These are phyloP conservation scores for Pichiaceae sp. DNA, from an alignment of 1,139 yeast species.

Conservation along the genomic window DNA sequence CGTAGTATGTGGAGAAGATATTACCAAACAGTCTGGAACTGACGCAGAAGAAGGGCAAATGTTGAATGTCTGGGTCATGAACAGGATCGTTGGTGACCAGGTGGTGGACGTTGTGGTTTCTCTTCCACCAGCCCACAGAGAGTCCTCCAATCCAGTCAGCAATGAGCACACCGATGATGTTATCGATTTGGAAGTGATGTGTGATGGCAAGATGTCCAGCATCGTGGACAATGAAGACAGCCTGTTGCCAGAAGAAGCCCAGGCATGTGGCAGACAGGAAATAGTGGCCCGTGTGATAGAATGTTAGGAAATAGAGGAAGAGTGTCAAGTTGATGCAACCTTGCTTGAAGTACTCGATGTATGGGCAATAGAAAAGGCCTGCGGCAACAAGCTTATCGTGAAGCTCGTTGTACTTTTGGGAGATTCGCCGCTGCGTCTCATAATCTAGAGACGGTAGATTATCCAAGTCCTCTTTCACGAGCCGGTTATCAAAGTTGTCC, in stretches of 20 bases:
- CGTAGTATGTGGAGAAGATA: conserved; percentile 75
- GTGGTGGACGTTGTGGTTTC: conserved; percentile 88
- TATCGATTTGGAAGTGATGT: conserved; percentile 74
- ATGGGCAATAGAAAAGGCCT: conserved; percentile 66
- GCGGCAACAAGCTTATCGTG: conserved; percentile 47
- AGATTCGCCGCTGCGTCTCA: conserved; percentile 50
- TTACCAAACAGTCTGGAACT: conserved; percentile 59
- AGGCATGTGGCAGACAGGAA: conserved; percentile 53
- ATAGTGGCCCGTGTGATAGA: conserved; percentile 39
- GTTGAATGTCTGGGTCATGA: conserved; percentile 93
- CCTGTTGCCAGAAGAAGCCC: conserved; percentile 86
- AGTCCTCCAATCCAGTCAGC: conserved; percentile 85
- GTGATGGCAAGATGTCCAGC: conserved; percentile 83
- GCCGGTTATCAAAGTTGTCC: conserved; percentile 47
- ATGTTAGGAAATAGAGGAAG: conserved; percentile 41
- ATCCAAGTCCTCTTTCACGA: conserved; percentile 45
- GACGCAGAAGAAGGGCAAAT: conserved; percentile 84
- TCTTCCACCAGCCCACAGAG: conserved; percentile 91
- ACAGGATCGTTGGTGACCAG: conserved; percentile 83
- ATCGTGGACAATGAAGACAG: conserved; percentile 83
- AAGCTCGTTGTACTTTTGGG: conserved; percentile 50
- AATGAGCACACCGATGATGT: conserved; percentile 59
- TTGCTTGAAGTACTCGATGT: conserved; percentile 65
- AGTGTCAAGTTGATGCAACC: conserved; percentile 49
- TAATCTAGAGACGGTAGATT: conserved; percentile 58